A percentile compares a stretch with the other conserved stretches of the same genome.
phyloP scores from a whole-genome alignment of 257 asterid species.

The Marsdenia floribunda region DNA sequence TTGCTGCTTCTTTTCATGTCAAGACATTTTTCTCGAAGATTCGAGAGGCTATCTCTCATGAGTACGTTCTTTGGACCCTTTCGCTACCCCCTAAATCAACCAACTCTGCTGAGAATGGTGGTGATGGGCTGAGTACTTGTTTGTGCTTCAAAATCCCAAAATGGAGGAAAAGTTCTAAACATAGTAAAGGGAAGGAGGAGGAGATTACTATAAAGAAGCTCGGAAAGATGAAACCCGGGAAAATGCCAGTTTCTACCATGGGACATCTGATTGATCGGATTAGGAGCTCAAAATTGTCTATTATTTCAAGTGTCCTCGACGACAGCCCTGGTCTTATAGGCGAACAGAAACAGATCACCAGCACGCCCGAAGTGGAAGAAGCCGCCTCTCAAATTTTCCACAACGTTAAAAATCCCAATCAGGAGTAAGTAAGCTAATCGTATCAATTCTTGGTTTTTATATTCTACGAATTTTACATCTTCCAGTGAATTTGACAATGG shows the following conservation, averaged over 20 bases:
- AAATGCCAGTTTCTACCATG: constrained; percentile 20
- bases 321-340: not conserved
- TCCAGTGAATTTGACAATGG: not conserved
- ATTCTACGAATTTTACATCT: not conserved
- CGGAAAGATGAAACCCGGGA: constrained; percentile 10
- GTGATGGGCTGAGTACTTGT: not conserved
- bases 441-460: not conserved
- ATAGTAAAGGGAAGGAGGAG: not conserved
- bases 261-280: constrained; percentile 15
- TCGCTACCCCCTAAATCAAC: constrained; percentile 9
- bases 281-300: constrained; percentile 11
- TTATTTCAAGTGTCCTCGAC: constrained; percentile 10
- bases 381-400: constrained; percentile 17
- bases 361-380: constrained; percentile 17
- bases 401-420: constrained; percentile 16
- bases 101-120: not conserved
- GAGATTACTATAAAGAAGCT: constrained; percentile 9
- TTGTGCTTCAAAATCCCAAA: not conserved
- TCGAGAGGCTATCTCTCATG: constrained; percentile 1
- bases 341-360: constrained; percentile 14
- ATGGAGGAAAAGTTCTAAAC: not conserved
- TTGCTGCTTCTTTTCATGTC: constrained; percentile 28
- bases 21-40: constrained; percentile 24
- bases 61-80: not conserved
- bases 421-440: constrained; percentile 8